phyloP scores from a whole-genome alignment of 2,329 filamentous ascomycete species.

The Hypomyces perniciosus region DNA sequence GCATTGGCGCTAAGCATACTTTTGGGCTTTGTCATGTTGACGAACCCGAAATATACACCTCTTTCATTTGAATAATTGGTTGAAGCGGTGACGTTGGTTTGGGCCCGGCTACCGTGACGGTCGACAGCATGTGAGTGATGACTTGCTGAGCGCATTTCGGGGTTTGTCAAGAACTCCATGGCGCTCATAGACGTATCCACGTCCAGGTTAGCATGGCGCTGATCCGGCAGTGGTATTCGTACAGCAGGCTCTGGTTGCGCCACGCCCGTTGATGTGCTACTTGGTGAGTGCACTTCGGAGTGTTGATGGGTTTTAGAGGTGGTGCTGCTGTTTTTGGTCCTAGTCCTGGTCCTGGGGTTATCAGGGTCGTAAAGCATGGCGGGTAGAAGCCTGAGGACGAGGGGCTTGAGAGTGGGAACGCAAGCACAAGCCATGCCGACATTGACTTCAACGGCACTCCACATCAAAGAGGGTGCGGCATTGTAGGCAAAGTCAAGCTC shows the following conservation, averaged over 20 bases:
- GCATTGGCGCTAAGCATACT: conserved; percentile 62
- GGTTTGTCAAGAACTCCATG: conserved; percentile 43
- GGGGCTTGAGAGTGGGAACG: conserved; percentile 84
- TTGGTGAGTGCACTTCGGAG: conserved; percentile 24
- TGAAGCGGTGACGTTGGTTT: conserved; percentile 29
- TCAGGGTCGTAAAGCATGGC: conserved; percentile 49
- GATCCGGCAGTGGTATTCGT: conserved; percentile 1
- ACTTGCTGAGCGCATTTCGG: conserved; percentile 23
- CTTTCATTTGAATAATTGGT: conserved; percentile 35
- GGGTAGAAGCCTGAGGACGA: conserved; percentile 62
- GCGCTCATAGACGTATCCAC: conserved; percentile 19
- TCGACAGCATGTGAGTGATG: neutral
- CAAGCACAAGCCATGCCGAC: conserved; percentile 85
- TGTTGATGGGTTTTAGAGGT: conserved; percentile 26
- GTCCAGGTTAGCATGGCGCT: neutral
- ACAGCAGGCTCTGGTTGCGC: conserved; percentile 21
- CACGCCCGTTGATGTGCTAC: conserved; percentile 16
- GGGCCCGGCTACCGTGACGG: conserved; percentile 14
- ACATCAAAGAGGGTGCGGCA: conserved; percentile 82
- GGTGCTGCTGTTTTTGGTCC: conserved; percentile 19
- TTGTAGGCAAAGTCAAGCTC: conserved; percentile 60
- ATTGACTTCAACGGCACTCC: conserved; percentile 89
- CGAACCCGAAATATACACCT: conserved; percentile 67
- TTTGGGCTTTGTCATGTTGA: conserved; percentile 63
- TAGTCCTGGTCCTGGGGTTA: conserved; percentile 27